Evolutionary conservation across 176 grass and related monocot genomes (phyloP).

Genomic region (Calamus simplicifolius): DNA sequence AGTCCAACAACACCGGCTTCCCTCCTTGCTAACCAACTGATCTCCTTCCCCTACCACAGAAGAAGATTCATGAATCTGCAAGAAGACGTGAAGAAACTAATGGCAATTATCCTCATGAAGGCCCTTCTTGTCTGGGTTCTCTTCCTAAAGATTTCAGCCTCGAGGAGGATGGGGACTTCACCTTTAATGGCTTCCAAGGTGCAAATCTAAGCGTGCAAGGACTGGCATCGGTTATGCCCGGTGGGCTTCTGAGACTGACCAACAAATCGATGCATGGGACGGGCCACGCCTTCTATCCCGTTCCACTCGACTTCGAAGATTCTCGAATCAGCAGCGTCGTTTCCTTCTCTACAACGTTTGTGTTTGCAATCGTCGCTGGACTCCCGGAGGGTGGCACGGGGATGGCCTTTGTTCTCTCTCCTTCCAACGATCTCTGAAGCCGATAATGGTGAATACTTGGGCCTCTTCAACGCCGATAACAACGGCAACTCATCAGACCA

Average conservation of each 20-base stretch:
- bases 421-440: slow-evolving; percentile 27
- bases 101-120: no score
- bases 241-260: slow-evolving; percentile 47
- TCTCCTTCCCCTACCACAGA: no score
- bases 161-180: slow-evolving; percentile 10
- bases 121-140: background rate
- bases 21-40: no score
- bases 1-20: no score
- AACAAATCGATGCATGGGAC: slow-evolving; percentile 28
- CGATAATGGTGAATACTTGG: slow-evolving; percentile 18
- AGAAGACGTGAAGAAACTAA: no score
- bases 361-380: slow-evolving; percentile 22
- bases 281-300: slow-evolving; percentile 30
- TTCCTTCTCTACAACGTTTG: slow-evolving; percentile 31
- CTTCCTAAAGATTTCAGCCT: background rate
- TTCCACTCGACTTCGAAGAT: slow-evolving; percentile 9
- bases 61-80: no score
- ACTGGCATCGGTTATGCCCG: slow-evolving; percentile 17
- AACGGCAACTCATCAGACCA: slow-evolving; percentile 5
- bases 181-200: slow-evolving; percentile 33
- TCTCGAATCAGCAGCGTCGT: background rate
- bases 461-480: slow-evolving; percentile 17
- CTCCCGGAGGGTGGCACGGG: slow-evolving; percentile 22
- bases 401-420: slow-evolving; percentile 37
- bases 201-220: slow-evolving; percentile 11